Conservation (phyloP, 768 basidiomycete genomes). For the Omphalotus guepiniiformis region DNA sequence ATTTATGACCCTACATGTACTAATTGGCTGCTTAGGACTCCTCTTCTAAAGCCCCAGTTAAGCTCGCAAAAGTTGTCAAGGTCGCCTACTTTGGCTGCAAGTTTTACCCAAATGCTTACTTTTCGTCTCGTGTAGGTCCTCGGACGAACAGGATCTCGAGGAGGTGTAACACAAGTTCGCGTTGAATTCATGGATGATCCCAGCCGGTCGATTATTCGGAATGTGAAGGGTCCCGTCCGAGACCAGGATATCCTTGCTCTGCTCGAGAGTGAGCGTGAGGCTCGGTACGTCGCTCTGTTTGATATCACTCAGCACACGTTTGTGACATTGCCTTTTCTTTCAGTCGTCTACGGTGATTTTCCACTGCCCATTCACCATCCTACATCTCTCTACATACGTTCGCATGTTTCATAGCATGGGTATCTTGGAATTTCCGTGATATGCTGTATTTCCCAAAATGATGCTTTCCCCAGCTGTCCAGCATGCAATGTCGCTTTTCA, state of each 20-base stretch:
- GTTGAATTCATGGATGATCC: slow-evolving; percentile 99
- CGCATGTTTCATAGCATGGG: not conserved
- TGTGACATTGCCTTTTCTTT: not conserved
- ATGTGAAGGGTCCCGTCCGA: slow-evolving; percentile 97
- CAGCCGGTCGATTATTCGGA: slow-evolving; percentile 93
- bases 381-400: not conserved
- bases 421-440: not conserved
- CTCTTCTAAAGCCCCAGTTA: slow-evolving; percentile 89
- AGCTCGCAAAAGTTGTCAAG: slow-evolving; percentile 98
- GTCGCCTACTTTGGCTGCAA: slow-evolving; percentile 34
- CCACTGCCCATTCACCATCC: not conserved
- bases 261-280: slow-evolving; percentile 98
- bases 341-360: slow-evolving; percentile 36
- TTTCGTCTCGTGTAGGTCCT: slow-evolving; percentile 61
- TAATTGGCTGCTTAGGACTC: slow-evolving; percentile 52
- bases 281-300: slow-evolving; percentile 67
- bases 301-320: not conserved
- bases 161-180: slow-evolving; percentile 83
- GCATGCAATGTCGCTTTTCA: too few species aligned
- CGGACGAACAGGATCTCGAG: slow-evolving; percentile 83
- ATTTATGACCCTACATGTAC: not conserved
- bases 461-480: too few species aligned
- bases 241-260: slow-evolving; percentile 96
- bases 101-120: not conserved
- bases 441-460: not conserved